Evolutionary conservation across 2,329 filamentous ascomycete genomes (phyloP).

Genomic region (Pezicula rhizophila): DNA sequence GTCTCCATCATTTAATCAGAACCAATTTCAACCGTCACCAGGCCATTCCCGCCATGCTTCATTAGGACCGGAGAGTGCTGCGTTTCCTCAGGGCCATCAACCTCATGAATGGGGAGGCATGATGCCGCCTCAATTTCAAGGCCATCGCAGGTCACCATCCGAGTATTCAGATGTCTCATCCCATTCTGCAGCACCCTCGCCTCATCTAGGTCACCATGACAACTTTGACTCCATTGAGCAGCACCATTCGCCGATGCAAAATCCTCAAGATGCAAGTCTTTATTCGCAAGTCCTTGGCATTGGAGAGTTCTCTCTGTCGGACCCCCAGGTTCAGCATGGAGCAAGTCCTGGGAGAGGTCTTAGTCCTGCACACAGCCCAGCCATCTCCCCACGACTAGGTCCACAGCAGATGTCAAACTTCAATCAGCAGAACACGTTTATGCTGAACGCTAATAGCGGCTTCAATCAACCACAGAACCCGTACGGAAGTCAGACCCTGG

Average conservation of each 20-base stretch:
- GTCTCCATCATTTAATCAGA: conserved; percentile 25
- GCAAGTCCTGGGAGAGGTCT: conserved; percentile 65
- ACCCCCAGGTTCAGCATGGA: conserved; percentile 45
- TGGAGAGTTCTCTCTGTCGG: conserved; percentile 73
- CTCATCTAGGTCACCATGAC: conserved; percentile 72
- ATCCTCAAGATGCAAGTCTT: conserved; percentile 63
- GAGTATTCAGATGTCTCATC: conserved; percentile 89
- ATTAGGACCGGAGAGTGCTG: conserved; percentile 27
- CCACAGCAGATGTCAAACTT: conserved; percentile 51
- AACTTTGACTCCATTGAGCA: conserved; percentile 67
- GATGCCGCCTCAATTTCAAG: conserved; percentile 59
- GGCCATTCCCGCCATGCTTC: conserved; percentile 27
- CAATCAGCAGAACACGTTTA: conserved; percentile 37
- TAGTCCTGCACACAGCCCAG: conserved; percentile 71
- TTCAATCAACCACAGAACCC: conserved; percentile 42
- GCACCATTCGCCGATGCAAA: conserved; percentile 74
- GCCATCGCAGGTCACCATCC: conserved; percentile 81
- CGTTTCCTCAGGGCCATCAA: conserved; percentile 45
- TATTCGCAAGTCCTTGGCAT: conserved; percentile 77
- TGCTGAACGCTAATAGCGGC: conserved; percentile 40
- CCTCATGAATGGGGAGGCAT: conserved; percentile 50
- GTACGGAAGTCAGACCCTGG: conserved; percentile 41
- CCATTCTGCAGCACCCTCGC: conserved; percentile 78
- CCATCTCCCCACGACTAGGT: conserved; percentile 56
- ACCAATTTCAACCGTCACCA: conserved; percentile 25